Base-by-base conservation (phyloP, 2,329 filamentous ascomycete genomes). In the Zasmidium citrigriseum region DNA sequence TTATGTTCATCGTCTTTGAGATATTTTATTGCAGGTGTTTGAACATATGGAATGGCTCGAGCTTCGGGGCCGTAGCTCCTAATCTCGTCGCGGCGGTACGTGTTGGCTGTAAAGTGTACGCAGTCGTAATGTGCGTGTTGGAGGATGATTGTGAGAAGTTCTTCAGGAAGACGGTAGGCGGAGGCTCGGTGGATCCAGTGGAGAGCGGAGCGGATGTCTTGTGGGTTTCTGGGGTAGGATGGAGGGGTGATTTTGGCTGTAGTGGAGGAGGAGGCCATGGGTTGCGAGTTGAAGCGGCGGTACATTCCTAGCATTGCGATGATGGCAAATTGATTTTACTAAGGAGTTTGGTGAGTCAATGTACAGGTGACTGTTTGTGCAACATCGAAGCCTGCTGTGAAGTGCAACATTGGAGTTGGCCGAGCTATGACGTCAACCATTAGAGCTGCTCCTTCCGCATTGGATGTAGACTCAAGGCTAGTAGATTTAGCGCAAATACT, bases 121-220 rank as follows among this genome's bases (percentile, higher is more conserved):
- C 59, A 62, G 41, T 64, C 62, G 57, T 64, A 64, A 45, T 60
- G 52, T 21, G 59, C 62, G 12, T 60, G 34, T n/a, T 47, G 52
- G 22, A 64, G 53, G 14, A 64, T 60, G 2, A 46, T 29, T 50
- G 58, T 64, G 46, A 62, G 38, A 1, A 64, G 50, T 21, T 64
- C 62, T 24, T 55, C 44, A 4, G 62, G 60, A 1, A 64, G 22
- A 12, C 52, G 54, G n/a, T 50, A 41, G 3, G 49, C 14, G 11
- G 60, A 54, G 16, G 49, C 60, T 21, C 54, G 50, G 21, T 53
- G 48, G 16, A 62, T 16, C 23, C 55, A 56, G 16, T 48, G 54
- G 10, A 60, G 41, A 10, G 55, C 48, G 24, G 52, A 46, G 10
- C 22, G 54, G 4, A 62, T 38, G 46, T 62, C 60, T 41, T 51